A percentile compares a stretch with the other conserved stretches of the same genome.
Evolutionary conservation across 495 filamentous ascomycete genomes (phyloP).

Genomic region (Trichocladium antarcticum): DNA sequence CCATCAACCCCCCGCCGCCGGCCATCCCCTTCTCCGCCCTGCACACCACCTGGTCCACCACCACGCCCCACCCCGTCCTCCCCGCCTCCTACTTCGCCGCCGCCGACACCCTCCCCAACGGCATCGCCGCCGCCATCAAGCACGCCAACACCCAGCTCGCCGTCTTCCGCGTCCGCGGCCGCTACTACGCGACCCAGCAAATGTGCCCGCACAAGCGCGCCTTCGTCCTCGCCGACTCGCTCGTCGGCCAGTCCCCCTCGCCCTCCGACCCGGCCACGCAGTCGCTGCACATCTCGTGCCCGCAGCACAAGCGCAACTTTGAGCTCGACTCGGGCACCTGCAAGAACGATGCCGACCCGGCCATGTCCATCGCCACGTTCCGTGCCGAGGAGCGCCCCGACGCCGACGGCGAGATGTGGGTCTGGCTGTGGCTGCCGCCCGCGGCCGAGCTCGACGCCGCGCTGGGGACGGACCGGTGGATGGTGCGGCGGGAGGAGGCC

Average conservation of each 20-base stretch:
- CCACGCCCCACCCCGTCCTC: constrained; percentile 80
- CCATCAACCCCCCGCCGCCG: constrained; percentile 17
- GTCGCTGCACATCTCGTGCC: constrained; percentile 72
- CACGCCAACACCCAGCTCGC: constrained; percentile 87
- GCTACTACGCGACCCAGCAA: constrained; percentile 85
- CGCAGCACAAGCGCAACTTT: constrained; percentile 89
- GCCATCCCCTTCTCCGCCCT: constrained; percentile 49
- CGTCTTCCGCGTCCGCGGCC: constrained; percentile 75
- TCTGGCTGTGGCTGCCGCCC: constrained; percentile 78
- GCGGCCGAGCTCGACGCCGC: constrained; percentile 75
- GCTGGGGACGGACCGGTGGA: constrained; percentile 75
- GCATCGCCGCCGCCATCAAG: constrained; percentile 63
- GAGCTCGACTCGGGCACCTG: constrained; percentile 65
- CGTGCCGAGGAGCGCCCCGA: constrained; percentile 50
- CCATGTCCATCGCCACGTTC: constrained; percentile 76
- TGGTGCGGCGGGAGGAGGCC: constrained; percentile 63
- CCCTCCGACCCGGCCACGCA: constrained; percentile 27
- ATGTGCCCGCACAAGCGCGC: constrained; percentile 97
- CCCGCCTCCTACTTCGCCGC: constrained; percentile 58
- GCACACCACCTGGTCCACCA: constrained; percentile 55
- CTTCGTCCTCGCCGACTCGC: constrained; percentile 77
- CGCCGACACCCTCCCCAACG: constrained; percentile 53
- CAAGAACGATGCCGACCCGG: constrained; percentile 52
- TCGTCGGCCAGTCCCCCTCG: constrained; percentile 63
- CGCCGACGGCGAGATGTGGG: constrained; percentile 62